Evolutionary conservation across 345 rosid genomes (phyloP).

Genomic region (Brassica carinata): DNA sequence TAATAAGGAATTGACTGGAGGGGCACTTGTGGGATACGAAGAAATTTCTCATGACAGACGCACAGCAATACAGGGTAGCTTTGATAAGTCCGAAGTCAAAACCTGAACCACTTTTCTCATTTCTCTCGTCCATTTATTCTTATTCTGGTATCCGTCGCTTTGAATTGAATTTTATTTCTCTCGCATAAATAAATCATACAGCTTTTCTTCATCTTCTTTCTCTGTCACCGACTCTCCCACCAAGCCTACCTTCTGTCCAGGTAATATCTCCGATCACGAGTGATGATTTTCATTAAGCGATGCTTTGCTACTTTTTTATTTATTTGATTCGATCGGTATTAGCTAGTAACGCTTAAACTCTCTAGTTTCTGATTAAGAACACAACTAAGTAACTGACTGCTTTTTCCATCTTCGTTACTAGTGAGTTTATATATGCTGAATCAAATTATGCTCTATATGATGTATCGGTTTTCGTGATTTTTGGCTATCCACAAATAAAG

Average conservation of each 20-base stretch:
- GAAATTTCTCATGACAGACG: not conserved
- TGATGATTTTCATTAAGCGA: not conserved
- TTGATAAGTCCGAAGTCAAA: conserved; percentile 1
- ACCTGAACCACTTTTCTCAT: not conserved
- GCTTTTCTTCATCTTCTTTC: not conserved
- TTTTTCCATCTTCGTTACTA: not conserved
- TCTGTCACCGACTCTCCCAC: not conserved
- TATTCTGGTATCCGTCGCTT: not conserved
- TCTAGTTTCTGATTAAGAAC: not conserved
- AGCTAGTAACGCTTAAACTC: not conserved
- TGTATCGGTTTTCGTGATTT: not conserved
- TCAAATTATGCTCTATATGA: not conserved
- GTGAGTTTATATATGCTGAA: not conserved
- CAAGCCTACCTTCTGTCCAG: not conserved
- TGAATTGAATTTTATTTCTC: not conserved
- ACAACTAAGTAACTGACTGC: not conserved
- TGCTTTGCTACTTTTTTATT: not conserved
- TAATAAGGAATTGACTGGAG: not conserved
- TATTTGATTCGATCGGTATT: not conserved
- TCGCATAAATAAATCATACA: not conserved
- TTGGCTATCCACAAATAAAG: not conserved
- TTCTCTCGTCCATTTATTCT: not conserved
- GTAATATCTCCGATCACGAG: not conserved
- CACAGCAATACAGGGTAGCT: not conserved
- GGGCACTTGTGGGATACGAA: not conserved